These are phyloP conservation scores for Chlorencoelia australis DNA, from an alignment of 2,329 filamentous ascomycete species.

Conservation along the genomic window DNA sequence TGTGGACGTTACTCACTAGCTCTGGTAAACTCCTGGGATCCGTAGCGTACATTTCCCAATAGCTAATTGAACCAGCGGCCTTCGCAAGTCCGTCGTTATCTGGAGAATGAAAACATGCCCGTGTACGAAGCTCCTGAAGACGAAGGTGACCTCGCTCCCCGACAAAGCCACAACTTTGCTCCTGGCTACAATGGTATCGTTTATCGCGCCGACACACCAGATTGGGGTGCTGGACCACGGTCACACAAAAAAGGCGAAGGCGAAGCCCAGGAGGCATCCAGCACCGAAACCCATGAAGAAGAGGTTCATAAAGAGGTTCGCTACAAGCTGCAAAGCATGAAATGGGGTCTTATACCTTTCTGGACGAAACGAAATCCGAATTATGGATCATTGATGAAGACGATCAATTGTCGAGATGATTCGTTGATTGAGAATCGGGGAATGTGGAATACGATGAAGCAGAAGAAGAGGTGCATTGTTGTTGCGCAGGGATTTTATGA, in stretches of 20 bases:
- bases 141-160: conserved; percentile 43
- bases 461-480: conserved; percentile 76
- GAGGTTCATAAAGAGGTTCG: conserved; percentile 30
- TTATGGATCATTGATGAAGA: conserved; percentile 69
- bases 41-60: not conserved
- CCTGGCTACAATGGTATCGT: conserved; percentile 79
- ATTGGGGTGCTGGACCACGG: conserved; percentile 42
- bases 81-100: conserved; percentile 61
- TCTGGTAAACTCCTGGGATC: conserved; percentile 15
- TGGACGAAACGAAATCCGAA: conserved; percentile 82
- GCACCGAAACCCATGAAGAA: conserved; percentile 13
- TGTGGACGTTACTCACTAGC: conserved; percentile 27
- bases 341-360: conserved; percentile 89
- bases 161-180: conserved; percentile 86
- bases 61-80: conserved; percentile 47
- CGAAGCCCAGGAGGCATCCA: conserved; percentile 15
- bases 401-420: conserved; percentile 92
- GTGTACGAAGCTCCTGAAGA: conserved; percentile 64
- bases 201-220: conserved; percentile 65
- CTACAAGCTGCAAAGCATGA: conserved; percentile 87
- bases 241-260: conserved; percentile 18
- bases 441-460: conserved; percentile 91
- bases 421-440: conserved; percentile 65
- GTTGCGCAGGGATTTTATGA: conserved; percentile 92
- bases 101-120: conserved; percentile 65